Base-by-base conservation (phyloP, 2,329 filamentous ascomycete species). In the Boeremia lycopersici region DNA sequence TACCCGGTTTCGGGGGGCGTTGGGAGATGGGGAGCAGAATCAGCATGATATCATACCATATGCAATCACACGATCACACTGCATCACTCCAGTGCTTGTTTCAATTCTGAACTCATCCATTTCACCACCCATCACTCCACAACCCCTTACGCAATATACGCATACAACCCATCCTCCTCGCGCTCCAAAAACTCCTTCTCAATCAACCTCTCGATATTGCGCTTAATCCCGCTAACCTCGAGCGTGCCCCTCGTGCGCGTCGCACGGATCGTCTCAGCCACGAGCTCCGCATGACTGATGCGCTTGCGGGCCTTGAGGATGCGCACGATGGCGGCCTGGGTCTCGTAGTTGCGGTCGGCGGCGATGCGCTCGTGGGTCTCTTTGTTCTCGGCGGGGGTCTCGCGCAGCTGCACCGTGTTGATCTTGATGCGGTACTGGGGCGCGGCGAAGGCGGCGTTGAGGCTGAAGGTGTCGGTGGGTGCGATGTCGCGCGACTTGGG, bases 381-480 rank as follows among this genome's bases (percentile, higher is more conserved):
- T 76, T 92, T 90, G 77, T 97, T 97, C 77, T 99, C 95, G 70
- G 93, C 89, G 67, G 89, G 90, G 0, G 95, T 98, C 78, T 99
- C 95, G 77, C 95, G 96, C 45, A 97, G 84, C 77, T 99, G 95
- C 65, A 99, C 95, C 77, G 97, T 93, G 78, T 98, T 99, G 80
- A 99, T 97, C 80, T 99, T 99, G 78, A 99, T 88, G 52, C 92
- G 87, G 76, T 90, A 89, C 75, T 95, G 96, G 17, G 87, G 83
- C 70, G 97, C 89, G 2, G 79, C 79, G 76, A 99, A 99, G 13
- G 74, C 73, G 39, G 82, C 76, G 77, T 97, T 97, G 69, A 96
- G 87, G 0, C 85, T 86, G 69, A 99, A 99, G 0, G 87, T 90
- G 76, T 99, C 96, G 0, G 85, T 90, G 0, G 80, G 70, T 54